Percentiles rank a stretch among this genome's conserved stretches.
phyloP scores from a whole-genome alignment of 257 asterid species.

The Craterostigma plantagineum region DNA sequence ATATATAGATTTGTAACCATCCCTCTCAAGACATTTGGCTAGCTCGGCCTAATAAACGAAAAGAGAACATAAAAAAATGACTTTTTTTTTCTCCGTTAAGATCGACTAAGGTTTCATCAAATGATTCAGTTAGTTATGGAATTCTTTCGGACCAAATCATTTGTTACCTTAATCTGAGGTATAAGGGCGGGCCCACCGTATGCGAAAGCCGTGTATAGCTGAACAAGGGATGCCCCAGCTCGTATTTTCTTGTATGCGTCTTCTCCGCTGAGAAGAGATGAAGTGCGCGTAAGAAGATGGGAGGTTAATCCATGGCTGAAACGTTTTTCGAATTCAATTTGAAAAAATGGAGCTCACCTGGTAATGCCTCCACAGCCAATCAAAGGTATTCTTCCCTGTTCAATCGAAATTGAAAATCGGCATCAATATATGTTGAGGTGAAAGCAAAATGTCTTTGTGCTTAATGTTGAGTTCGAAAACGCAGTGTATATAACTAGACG shows the following conservation, averaged over 20 bases:
- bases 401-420: too few species aligned
- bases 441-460: too few species aligned
- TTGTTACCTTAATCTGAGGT: constrained; percentile 67
- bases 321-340: background rate
- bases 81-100: background rate
- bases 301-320: constrained; percentile 2
- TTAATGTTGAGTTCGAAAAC: background rate
- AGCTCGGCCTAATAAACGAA: constrained; percentile 55
- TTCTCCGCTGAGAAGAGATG: constrained; percentile 41
- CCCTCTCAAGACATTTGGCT: constrained; percentile 67
- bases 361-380: constrained; percentile 86
- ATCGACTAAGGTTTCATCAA: background rate
- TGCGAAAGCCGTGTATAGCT: constrained; percentile 90
- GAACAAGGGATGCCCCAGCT: constrained; percentile 90
- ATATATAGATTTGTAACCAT: constrained; percentile 57
- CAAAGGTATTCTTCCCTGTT: constrained; percentile 46
- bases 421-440: background rate
- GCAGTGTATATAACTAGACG: background rate
- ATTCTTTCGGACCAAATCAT: too few species aligned
- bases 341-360: constrained; percentile 40
- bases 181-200: constrained; percentile 96
- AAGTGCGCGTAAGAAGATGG: background rate
- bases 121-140: background rate
- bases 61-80: background rate
- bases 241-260: constrained; percentile 92